These are phyloP conservation scores for Solanum appendiculatum DNA, from an alignment of 257 asterid genomes.

Conservation along the genomic window DNA sequence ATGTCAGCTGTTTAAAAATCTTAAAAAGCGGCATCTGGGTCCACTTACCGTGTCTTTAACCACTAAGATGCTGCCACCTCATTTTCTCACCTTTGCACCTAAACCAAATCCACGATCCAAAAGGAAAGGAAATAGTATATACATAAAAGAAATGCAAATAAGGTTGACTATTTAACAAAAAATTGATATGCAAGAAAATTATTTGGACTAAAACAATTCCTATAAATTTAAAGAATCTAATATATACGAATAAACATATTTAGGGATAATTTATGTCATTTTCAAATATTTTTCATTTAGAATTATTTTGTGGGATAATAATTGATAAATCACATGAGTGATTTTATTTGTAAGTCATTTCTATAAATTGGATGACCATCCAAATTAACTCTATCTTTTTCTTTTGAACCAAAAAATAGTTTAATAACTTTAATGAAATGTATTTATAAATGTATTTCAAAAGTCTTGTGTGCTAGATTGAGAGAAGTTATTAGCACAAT, in stretches of 20 bases:
- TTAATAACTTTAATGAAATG: neutral
- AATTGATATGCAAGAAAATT: no score
- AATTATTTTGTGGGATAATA: neutral
- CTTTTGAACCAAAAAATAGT: neutral
- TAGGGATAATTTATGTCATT: neutral
- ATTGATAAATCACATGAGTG: neutral
- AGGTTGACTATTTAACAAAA: neutral
- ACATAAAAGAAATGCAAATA: neutral
- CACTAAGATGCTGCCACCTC: slow-evolving; percentile 12
- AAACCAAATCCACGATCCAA: neutral
- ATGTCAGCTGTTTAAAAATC: neutral
- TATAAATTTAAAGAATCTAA: neutral
- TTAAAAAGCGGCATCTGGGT: neutral
- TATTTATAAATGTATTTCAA: no score
- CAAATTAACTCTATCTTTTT: neutral
- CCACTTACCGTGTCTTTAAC: slow-evolving; percentile 6
- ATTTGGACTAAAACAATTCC: neutral
- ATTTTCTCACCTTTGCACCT: neutral
- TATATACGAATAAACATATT: neutral
- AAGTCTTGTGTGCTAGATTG: no score
- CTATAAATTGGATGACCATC: neutral
- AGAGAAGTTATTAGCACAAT: no score
- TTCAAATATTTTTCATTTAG: neutral
- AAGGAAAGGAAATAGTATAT: neutral
- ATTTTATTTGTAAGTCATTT: neutral